Evolutionary conservation across 1,284 basidiomycete genomes (phyloP).

Genomic region (Agroathelia rolfsii): DNA sequence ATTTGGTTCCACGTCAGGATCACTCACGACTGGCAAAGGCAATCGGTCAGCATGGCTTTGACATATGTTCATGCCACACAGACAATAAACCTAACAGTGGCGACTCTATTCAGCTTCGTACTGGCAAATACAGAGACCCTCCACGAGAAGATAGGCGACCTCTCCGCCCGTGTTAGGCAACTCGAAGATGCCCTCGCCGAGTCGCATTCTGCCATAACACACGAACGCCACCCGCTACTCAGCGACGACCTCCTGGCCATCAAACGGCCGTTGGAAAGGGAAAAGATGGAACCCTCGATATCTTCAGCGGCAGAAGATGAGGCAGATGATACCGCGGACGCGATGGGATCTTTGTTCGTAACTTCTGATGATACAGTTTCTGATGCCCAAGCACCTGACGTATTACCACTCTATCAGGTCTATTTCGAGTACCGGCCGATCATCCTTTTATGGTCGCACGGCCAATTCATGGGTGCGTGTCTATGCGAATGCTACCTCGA

Average conservation of each 20-base stretch:
- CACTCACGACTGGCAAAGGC: constrained; percentile 62
- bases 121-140: constrained; percentile 58
- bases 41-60: constrained; percentile 35
- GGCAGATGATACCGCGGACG: constrained; percentile 42
- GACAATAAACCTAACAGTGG: constrained; percentile 2
- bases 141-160: constrained; percentile 53
- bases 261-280: constrained; percentile 54
- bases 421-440: constrained; percentile 48
- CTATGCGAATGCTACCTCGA: constrained; percentile 4
- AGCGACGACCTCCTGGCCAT: constrained; percentile 50
- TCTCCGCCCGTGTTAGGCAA: constrained; percentile 49
- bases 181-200: constrained; percentile 54
- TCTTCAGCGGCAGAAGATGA: constrained; percentile 30
- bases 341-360: constrained; percentile 53
- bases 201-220: constrained; percentile 35
- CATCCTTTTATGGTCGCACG: constrained; percentile 54
- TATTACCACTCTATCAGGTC: too few species aligned
- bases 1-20: constrained; percentile 28
- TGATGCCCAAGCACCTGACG: constrained; percentile 8
- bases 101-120: constrained; percentile 38
- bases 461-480: constrained; percentile 57
- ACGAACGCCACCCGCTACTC: constrained; percentile 44
- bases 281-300: constrained; percentile 30
- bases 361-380: constrained; percentile 11
- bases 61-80: constrained; percentile 4